These are phyloP conservation scores for Ogataea naganishii DNA, from an alignment of 805 yeast species.

Conservation along the genomic window DNA sequence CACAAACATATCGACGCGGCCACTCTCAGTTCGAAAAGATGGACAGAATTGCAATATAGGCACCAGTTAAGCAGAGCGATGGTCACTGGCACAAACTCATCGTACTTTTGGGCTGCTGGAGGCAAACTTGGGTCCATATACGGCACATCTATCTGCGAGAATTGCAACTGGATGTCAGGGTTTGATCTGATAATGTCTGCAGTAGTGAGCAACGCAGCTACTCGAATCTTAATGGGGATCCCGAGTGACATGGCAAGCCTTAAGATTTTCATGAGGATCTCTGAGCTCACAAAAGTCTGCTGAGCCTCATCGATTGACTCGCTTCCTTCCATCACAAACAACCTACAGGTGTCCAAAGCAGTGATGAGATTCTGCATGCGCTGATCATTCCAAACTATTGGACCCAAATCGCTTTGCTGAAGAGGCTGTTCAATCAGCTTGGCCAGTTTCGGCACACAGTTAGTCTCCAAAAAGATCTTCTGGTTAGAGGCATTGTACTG, in stretches of 20 bases:
- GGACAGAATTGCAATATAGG: conserved; percentile 69
- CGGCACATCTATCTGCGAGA: conserved; percentile 85
- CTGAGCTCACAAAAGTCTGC: conserved; percentile 45
- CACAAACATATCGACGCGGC: conserved; percentile 61
- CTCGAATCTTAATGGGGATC: conserved; percentile 59
- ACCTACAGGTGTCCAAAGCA: conserved; percentile 61
- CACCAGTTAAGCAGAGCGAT: conserved; percentile 79
- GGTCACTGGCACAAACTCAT: conserved; percentile 53
- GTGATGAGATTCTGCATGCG: conserved; percentile 56
- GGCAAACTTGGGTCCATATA: conserved; percentile 61
- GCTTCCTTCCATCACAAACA: conserved; percentile 67
- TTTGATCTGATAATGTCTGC: conserved; percentile 72
- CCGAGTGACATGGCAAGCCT: conserved; percentile 60
- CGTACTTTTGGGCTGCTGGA: conserved; percentile 20
- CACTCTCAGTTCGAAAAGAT: conserved; percentile 71
- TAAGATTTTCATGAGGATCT: conserved; percentile 56
- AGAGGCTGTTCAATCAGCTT: conserved; percentile 55
- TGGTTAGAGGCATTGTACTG: conserved; percentile 87
- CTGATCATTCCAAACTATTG: conserved; percentile 72
- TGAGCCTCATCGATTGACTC: conserved; percentile 59
- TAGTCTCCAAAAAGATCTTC: conserved; percentile 78
- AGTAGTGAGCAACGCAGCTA: conserved; percentile 61
- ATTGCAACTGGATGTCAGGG: conserved; percentile 55
- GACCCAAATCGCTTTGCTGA: conserved; percentile 27
- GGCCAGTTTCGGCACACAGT: conserved; percentile 60